A percentile compares a stretch with the other conserved stretches of the same genome.
Evolutionary conservation across 257 asterid genomes (phyloP).

Genomic region (Solanum acaule): DNA sequence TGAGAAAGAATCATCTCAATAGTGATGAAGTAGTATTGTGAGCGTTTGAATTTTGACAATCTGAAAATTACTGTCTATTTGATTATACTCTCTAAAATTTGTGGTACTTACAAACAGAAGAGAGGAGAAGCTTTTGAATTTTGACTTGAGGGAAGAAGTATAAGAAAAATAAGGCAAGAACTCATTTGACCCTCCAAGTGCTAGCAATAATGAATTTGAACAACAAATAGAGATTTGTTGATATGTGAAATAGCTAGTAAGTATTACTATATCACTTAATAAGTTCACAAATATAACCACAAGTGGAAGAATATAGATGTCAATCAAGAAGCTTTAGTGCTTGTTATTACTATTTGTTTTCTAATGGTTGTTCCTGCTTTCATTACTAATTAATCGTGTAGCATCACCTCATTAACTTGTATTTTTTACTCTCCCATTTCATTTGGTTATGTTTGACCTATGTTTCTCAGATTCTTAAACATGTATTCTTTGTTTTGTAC

Average conservation of each 20-base stretch:
- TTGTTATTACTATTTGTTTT: not conserved
- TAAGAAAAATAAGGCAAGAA: not conserved
- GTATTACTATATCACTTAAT: no score
- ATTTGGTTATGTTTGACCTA: not conserved
- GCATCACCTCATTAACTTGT: not conserved
- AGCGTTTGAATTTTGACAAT: not conserved
- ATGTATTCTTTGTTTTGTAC: not conserved
- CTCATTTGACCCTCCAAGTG: not conserved
- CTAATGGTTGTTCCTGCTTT: not conserved
- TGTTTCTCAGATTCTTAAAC: not conserved
- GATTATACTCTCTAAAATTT: not conserved
- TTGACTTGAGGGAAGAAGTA: not conserved
- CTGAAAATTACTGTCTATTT: not conserved
- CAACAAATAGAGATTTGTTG: not conserved
- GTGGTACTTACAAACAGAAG: not conserved
- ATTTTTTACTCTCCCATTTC: not conserved
- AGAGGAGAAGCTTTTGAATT: not conserved
- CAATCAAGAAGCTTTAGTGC: not conserved
- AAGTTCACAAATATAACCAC: not conserved
- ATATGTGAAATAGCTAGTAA: not conserved
- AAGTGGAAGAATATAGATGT: not conserved
- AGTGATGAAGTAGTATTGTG: not conserved
- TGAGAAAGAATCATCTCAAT: not conserved
- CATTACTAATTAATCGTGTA: not conserved
- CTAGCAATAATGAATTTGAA: not conserved